phyloP scores from a whole-genome alignment of 129 eudicot genomes.

The Flaveria linearis region DNA sequence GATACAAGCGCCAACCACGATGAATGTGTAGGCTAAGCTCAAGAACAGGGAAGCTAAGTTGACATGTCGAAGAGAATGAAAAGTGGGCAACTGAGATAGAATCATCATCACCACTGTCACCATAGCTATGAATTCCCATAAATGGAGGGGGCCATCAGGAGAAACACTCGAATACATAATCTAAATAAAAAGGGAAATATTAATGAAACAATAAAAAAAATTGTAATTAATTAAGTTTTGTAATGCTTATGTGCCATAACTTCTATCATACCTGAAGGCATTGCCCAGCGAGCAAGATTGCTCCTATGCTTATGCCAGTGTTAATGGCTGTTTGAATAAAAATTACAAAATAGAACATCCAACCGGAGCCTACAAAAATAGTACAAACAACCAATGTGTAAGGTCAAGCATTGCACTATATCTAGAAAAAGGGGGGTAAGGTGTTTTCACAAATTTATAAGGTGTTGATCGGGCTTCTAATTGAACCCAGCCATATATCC shows the following conservation, averaged over 20 bases:
- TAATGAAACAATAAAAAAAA: not conserved
- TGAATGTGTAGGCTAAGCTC: constrained; percentile 71
- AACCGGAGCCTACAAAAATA: constrained; percentile 66
- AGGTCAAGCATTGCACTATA: not conserved
- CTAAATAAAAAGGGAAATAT: constrained; percentile 35
- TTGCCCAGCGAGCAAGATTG: constrained; percentile 89
- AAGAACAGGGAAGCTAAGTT: constrained; percentile 76
- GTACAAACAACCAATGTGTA: not conserved
- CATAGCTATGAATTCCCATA: constrained; percentile 88
- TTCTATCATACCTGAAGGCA: constrained; percentile 76
- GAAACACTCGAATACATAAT: constrained; percentile 64
- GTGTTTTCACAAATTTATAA: not conserved
- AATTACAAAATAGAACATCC: constrained; percentile 95
- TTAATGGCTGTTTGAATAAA: constrained; percentile 93
- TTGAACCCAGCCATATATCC: not conserved
- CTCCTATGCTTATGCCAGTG: constrained; percentile 90
- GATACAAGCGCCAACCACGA: constrained; percentile 79
- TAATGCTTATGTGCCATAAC: not conserved
- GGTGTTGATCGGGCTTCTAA: not conserved
- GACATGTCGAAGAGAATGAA: constrained; percentile 93
- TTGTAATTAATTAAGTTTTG: not conserved
- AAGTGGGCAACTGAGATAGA: constrained; percentile 81
- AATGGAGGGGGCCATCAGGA: constrained; percentile 65
- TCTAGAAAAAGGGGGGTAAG: not conserved
- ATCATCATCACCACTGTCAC: constrained; percentile 79